Evolutionary conservation across 495 filamentous ascomycete species (phyloP).

Genomic region (Penicillium atrosanguineum): DNA sequence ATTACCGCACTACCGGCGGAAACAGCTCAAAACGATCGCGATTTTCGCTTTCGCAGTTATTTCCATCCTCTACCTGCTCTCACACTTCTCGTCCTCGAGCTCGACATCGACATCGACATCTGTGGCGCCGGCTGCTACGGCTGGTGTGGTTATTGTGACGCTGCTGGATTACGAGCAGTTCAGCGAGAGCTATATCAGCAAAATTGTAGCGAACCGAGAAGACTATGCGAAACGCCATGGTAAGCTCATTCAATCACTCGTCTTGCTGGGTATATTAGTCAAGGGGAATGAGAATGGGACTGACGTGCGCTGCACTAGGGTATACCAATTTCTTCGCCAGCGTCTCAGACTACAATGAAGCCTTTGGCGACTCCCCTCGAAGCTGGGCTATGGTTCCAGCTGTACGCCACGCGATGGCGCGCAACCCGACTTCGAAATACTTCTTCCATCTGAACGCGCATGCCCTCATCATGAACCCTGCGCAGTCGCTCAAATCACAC

Average conservation of each 20-base stretch:
- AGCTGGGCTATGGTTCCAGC: conserved; percentile 82
- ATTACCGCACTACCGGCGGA: conserved; percentile 60
- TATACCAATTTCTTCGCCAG: conserved; percentile 84
- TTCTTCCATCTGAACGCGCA: conserved; percentile 84
- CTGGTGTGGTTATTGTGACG: conserved; percentile 84
- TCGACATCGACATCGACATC: conserved; percentile 30
- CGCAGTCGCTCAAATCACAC: conserved; percentile 63
- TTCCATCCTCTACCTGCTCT: conserved; percentile 61
- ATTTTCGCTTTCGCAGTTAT: conserved; percentile 56
- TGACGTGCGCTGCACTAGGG: conserved; percentile 49
- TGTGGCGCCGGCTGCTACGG: conserved; percentile 61
- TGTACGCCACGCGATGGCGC: conserved; percentile 84
- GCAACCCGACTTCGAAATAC: conserved; percentile 67
- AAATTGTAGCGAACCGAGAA: conserved; percentile 75
- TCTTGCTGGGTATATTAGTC: background rate
- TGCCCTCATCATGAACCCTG: conserved; percentile 87
- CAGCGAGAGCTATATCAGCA: conserved; percentile 61
- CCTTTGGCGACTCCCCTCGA: conserved; percentile 59
- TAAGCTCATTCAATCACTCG: conserved; percentile 39
- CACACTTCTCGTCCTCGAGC: conserved; percentile 44
- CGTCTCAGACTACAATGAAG: conserved; percentile 62
- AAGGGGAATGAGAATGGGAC: background rate
- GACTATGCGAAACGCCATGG: conserved; percentile 88
- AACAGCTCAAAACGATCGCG: conserved; percentile 62
- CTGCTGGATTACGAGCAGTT: conserved; percentile 64